Conservation (phyloP, 129 eudicot genomes). For the Oenanthe sinensis region DNA sequence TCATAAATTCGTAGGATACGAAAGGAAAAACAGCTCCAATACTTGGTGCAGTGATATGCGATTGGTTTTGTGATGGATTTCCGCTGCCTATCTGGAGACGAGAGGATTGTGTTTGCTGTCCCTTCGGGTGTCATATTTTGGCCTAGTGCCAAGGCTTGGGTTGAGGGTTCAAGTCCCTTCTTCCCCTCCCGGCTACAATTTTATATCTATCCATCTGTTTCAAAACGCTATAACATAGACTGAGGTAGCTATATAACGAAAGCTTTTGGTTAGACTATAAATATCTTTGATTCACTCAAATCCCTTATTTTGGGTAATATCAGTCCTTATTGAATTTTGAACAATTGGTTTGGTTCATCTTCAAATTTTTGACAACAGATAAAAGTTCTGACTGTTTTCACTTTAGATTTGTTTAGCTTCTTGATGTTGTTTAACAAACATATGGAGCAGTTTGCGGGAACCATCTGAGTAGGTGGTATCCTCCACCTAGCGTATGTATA, state of each 20-base stretch:
- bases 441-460: background rate
- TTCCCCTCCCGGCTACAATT: too few relatives aligned
- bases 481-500: background rate
- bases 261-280: background rate
- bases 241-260: background rate
- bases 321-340: background rate
- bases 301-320: background rate
- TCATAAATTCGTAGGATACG: background rate
- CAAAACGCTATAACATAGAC: background rate
- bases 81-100: too few relatives aligned
- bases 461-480: background rate
- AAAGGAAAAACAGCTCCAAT: background rate
- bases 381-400: background rate
- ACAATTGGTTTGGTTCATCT: background rate
- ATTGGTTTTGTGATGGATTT: background rate
- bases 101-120: background rate
- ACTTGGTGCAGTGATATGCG: background rate
- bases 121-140: background rate
- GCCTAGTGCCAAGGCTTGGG: background rate
- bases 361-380: background rate
- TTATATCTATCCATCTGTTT: too few relatives aligned
- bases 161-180: background rate
- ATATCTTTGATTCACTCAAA: background rate
- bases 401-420: background rate
- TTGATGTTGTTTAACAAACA: background rate